phyloP scores from a whole-genome alignment of 306 rosid genomes.

The Gastrolobium villosum region DNA sequence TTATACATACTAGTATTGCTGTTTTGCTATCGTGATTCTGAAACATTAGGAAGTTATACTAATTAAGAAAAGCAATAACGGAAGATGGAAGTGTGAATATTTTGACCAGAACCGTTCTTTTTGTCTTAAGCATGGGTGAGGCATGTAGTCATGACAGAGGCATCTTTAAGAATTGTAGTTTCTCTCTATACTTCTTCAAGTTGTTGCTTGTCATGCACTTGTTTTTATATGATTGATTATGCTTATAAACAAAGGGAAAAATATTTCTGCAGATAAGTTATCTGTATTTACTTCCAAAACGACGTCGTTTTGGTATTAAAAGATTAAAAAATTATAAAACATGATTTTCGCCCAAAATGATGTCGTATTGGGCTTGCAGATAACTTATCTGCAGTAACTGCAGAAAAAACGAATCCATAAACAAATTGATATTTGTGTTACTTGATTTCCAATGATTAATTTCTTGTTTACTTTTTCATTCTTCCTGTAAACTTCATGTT shows the following conservation, averaged over 20 bases:
- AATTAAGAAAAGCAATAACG: slow-evolving; percentile 1
- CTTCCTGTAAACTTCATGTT: neutral
- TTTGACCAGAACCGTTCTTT: neutral
- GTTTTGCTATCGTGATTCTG: slow-evolving; percentile 25
- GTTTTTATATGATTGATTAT: slow-evolving; percentile 28
- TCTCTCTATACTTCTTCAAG: neutral
- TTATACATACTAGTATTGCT: slow-evolving; percentile 1
- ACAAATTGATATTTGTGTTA: neutral
- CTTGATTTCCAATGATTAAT: slow-evolving; percentile 11
- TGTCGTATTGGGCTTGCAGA: too few species aligned
- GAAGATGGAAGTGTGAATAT: neutral
- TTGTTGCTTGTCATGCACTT: slow-evolving; percentile 7
- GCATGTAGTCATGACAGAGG: slow-evolving; percentile 8
- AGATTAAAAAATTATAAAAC: too few species aligned
- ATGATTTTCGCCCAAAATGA: too few species aligned
- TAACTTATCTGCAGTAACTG: too few species aligned
- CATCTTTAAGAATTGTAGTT: slow-evolving; percentile 6
- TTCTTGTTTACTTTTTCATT: slow-evolving; percentile 19
- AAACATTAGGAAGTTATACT: slow-evolving; percentile 24
- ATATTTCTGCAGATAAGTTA: too few species aligned
- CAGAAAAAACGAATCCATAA: too few species aligned
- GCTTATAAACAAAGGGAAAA: slow-evolving; percentile 22
- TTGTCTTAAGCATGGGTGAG: slow-evolving; percentile 28
- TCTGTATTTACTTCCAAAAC: too few species aligned
- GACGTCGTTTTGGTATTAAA: too few species aligned